Percentiles rank a stretch among this genome's conserved stretches.
Conservation (phyloP, 2,329 filamentous ascomycete species). For the Apiospora pterosperma region DNA sequence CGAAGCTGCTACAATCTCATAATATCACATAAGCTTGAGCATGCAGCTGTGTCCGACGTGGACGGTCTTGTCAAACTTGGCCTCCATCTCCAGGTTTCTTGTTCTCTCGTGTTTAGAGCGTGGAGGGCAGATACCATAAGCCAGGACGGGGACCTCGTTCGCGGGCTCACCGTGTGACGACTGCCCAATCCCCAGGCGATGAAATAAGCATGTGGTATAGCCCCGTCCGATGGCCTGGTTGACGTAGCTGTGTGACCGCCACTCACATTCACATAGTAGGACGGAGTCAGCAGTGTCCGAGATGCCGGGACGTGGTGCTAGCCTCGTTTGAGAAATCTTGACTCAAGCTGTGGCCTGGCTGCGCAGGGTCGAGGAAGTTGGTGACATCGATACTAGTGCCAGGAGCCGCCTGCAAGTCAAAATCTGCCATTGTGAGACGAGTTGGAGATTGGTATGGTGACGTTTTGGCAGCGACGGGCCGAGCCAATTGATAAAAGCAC, state of each 20-base stretch:
- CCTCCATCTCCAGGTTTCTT: conserved; percentile 33
- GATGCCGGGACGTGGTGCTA: conserved; percentile 12
- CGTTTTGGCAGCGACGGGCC: conserved; percentile 39
- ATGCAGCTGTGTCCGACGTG: conserved; percentile 66
- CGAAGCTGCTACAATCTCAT: conserved; percentile 46
- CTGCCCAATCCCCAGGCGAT: conserved; percentile 48
- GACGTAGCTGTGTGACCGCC: conserved; percentile 61
- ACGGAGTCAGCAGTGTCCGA: background rate
- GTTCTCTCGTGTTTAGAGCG: conserved; percentile 25
- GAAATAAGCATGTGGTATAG: conserved; percentile 58
- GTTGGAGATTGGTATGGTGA: conserved; percentile 53
- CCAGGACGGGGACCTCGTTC: conserved; percentile 1
- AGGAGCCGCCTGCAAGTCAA: conserved; percentile 38
- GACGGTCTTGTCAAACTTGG: conserved; percentile 40
- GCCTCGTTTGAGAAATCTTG: conserved; percentile 37
- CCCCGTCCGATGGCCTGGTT: conserved; percentile 50
- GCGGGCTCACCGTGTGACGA: background rate
- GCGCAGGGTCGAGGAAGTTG: conserved; percentile 46
- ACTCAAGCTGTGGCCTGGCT: conserved; percentile 44
- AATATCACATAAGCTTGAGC: conserved; percentile 52
- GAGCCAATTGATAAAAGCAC: background rate
- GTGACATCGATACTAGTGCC: conserved; percentile 52
- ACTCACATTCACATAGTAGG: background rate
- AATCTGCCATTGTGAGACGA: conserved; percentile 52
- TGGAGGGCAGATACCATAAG: background rate